phyloP scores from a whole-genome alignment of 768 basidiomycete species.

The Rossbeevera mucosa region DNA sequence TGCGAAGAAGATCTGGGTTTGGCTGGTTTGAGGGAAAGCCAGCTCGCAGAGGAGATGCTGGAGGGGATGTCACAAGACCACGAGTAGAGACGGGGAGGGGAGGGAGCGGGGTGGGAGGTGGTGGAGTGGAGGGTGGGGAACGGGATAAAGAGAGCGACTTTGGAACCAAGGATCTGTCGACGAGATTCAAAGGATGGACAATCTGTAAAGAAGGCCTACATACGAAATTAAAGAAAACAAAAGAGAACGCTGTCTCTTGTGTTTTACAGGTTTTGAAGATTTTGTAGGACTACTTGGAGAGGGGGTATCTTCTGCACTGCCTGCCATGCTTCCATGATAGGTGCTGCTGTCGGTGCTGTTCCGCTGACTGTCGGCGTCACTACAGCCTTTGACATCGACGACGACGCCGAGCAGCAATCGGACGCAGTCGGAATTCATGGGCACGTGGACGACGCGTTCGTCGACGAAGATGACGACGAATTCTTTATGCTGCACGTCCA shows the following conservation, averaged over 20 bases:
- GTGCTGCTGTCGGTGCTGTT: slow-evolving; percentile 30
- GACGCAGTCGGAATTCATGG: slow-evolving; percentile 39
- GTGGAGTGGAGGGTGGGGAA: slow-evolving; percentile 20
- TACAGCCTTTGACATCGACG: slow-evolving; percentile 46
- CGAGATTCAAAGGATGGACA: slow-evolving; percentile 2
- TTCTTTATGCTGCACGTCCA: slow-evolving; percentile 48
- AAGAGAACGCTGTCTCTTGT: slow-evolving; percentile 68
- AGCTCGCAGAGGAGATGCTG: slow-evolving; percentile 18
- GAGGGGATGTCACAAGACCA: slow-evolving; percentile 29
- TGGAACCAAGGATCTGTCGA: slow-evolving; percentile 27
- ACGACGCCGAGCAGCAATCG: slow-evolving; percentile 48
- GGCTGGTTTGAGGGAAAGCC: slow-evolving; percentile 7
- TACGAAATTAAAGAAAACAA: slow-evolving; percentile 67
- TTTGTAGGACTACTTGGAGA: slow-evolving; percentile 18
- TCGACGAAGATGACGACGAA: slow-evolving; percentile 57
- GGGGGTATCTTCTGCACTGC: slow-evolving; percentile 18
- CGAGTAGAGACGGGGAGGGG: slow-evolving; percentile 27
- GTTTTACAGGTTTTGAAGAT: slow-evolving; percentile 39
- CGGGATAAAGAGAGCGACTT: slow-evolving; percentile 28
- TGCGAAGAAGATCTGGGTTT: slow-evolving; percentile 44
- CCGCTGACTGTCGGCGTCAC: slow-evolving; percentile 32
- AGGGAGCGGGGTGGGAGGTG: slow-evolving; percentile 28
- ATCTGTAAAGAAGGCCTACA: background rate
- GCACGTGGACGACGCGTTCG: slow-evolving; percentile 47
- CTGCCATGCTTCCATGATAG: slow-evolving; percentile 15